A percentile compares a stretch with the other conserved stretches of the same genome.
These are phyloP conservation scores for Colletotrichum falcatum DNA, from an alignment of 2,329 filamentous ascomycete species.

Conservation along the genomic window DNA sequence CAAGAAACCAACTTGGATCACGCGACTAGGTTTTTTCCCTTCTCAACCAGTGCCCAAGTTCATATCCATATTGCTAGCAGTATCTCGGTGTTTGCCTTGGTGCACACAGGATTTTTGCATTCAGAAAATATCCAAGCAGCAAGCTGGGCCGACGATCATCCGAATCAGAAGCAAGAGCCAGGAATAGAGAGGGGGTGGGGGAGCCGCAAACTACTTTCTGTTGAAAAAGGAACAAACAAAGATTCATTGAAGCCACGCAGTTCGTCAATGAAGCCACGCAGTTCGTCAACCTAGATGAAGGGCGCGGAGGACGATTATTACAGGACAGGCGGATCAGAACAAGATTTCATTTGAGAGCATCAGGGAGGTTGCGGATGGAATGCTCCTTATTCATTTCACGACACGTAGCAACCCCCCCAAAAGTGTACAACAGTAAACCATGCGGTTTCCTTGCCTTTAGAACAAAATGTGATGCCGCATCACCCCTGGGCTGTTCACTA, in stretches of 20 bases:
- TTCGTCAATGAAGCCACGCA: background rate
- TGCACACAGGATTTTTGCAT: background rate
- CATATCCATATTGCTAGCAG: background rate
- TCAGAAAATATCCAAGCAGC: background rate
- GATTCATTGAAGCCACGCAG: background rate
- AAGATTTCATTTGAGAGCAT: slow-evolving; percentile 7
- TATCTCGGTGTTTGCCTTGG: background rate
- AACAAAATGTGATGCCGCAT: slow-evolving; percentile 26
- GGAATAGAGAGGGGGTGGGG: background rate
- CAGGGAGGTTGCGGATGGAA: slow-evolving; percentile 15
- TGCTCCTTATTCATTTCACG: slow-evolving; percentile 15
- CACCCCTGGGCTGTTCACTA: too few species aligned
- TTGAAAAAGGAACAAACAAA: background rate
- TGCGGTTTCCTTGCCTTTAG: slow-evolving; percentile 8
- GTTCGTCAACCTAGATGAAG: background rate
- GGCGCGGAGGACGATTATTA: background rate
- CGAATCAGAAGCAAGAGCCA: background rate
- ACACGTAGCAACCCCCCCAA: background rate
- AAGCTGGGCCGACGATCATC: background rate
- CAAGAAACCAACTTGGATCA: slow-evolving; percentile 13
- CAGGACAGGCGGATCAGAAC: background rate
- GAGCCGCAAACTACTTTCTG: background rate
- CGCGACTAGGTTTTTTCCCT: background rate
- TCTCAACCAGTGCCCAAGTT: background rate
- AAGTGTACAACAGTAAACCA: slow-evolving; percentile 33